phyloP scores from a whole-genome alignment of 305 asterid species.

The Fraxinus baroniana region DNA sequence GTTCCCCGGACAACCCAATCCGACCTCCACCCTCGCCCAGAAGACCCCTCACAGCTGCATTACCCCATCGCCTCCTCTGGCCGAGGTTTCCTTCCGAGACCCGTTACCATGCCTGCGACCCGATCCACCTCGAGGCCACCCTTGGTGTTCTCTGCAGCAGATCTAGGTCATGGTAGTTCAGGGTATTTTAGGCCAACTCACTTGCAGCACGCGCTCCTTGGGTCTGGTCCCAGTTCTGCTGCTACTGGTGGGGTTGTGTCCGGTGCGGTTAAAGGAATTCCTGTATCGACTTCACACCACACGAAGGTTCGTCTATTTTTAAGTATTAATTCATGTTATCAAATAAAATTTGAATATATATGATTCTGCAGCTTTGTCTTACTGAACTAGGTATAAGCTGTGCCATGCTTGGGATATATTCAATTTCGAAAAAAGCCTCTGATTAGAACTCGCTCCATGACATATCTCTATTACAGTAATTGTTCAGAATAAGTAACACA shows the following conservation, averaged over 20 bases:
- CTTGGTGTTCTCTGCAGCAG: conserved; percentile 50
- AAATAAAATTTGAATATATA: neutral
- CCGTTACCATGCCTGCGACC: conserved; percentile 31
- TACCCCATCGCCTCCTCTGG: conserved; percentile 70
- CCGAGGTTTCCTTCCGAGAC: conserved; percentile 49
- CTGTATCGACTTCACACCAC: conserved; percentile 39
- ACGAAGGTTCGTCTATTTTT: conserved; percentile 34
- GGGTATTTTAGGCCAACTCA: conserved; percentile 42
- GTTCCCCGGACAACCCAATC: conserved; percentile 26
- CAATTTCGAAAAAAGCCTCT: neutral
- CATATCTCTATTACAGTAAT: neutral
- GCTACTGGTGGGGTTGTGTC: conserved; percentile 29
- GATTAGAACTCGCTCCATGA: neutral
- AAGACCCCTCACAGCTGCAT: conserved; percentile 47
- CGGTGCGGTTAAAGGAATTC: conserved; percentile 42
- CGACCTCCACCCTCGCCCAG: conserved; percentile 23
- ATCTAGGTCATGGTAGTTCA: conserved; percentile 45
- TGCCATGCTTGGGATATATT: neutral
- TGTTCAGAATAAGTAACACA: neutral
- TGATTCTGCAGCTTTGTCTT: neutral
- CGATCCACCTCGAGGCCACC: conserved; percentile 41
- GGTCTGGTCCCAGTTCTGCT: conserved; percentile 23
- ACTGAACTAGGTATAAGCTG: neutral
- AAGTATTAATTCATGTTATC: neutral
- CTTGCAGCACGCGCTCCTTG: conserved; percentile 24